Conservation (phyloP, 2,329 filamentous ascomycete species). For the Claviceps capensis region DNA sequence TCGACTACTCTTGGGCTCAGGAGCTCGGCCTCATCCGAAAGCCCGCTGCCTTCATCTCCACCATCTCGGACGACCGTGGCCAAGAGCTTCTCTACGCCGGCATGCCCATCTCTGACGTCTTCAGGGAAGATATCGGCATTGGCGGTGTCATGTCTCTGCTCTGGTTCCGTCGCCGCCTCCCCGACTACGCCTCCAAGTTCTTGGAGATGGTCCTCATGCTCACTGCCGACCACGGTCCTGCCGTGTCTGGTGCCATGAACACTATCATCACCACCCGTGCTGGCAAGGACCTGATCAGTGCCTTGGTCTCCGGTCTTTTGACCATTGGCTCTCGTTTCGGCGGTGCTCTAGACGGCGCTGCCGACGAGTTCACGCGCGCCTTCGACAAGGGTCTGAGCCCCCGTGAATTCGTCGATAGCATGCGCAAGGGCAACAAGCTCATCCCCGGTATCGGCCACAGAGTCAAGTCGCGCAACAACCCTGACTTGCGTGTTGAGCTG, state of each 20-base stretch:
- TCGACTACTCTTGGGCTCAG: constrained; percentile 99
- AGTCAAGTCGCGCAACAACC: constrained; percentile 99
- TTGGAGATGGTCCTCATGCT: constrained; percentile 99
- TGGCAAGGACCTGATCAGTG: constrained; percentile 94
- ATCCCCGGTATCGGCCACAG: constrained; percentile 98
- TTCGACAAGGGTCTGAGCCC: constrained; percentile 97
- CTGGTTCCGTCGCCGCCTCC: constrained; percentile 98
- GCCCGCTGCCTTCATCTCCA: constrained; percentile 98
- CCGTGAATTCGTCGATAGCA: constrained; percentile 95
- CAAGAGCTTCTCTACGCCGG: constrained; percentile 97
- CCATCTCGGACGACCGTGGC: constrained; percentile 98
- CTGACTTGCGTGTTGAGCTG: constrained; percentile 96
- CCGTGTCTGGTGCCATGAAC: constrained; percentile 99
- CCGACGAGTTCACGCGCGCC: constrained; percentile 95
- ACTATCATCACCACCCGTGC: constrained; percentile 99
- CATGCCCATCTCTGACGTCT: constrained; percentile 99
- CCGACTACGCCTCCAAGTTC: constrained; percentile 95
- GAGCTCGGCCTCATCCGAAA: constrained; percentile 99
- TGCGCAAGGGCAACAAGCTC: constrained; percentile 99
- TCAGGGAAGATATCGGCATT: constrained; percentile 97
- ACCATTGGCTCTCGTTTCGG: constrained; percentile 97
- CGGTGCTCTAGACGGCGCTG: constrained; percentile 94
- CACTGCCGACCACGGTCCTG: constrained; percentile 96
- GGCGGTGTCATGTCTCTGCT: constrained; percentile 99
- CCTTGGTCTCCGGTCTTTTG: constrained; percentile 88